Conservation (phyloP, 1,139 yeast genomes). For the Debaryomyces sp. region DNA sequence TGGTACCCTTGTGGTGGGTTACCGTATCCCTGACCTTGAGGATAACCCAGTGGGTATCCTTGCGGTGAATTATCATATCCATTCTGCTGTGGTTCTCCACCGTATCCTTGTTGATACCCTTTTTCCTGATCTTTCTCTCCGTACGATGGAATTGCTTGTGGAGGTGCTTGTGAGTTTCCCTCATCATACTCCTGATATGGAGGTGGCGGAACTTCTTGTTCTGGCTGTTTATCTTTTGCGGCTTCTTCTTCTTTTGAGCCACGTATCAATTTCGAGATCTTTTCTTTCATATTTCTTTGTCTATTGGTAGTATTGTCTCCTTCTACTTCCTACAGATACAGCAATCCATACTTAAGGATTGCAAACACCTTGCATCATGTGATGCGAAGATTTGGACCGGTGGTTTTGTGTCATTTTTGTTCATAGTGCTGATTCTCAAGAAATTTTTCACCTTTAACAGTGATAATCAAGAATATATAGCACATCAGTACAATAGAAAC, state of each 20-base stretch:
- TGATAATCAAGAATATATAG: neutral
- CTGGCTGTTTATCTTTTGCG: slow-evolving; percentile 8
- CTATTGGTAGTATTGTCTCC: neutral
- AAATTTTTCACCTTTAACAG: slow-evolving; percentile 2
- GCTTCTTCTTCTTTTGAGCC: slow-evolving; percentile 8
- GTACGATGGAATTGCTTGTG: slow-evolving; percentile 1
- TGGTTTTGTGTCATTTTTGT: slow-evolving; percentile 2
- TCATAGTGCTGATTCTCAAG: slow-evolving; percentile 1
- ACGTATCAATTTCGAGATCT: neutral
- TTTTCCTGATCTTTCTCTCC: slow-evolving; percentile 4
- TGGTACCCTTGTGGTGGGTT: slow-evolving; percentile 12
- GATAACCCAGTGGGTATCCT: slow-evolving; percentile 3
- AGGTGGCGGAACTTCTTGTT: slow-evolving; percentile 12
- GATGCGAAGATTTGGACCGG: neutral
- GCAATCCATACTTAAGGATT: slow-evolving; percentile 1
- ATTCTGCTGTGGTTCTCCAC: slow-evolving; percentile 6
- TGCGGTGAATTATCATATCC: slow-evolving; percentile 11
- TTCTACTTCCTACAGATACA: neutral
- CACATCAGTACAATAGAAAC: neutral
- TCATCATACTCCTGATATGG: slow-evolving; percentile 11
- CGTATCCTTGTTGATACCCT: slow-evolving; percentile 2
- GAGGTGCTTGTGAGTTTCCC: neutral
- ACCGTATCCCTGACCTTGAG: slow-evolving; percentile 10
- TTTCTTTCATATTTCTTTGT: slow-evolving; percentile 2
- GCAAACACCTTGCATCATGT: neutral